Percentiles rank a stretch among this genome's conserved stretches.
Evolutionary conservation across 2,329 filamentous ascomycete species (phyloP).

Genomic region (Talaromyces sp.): DNA sequence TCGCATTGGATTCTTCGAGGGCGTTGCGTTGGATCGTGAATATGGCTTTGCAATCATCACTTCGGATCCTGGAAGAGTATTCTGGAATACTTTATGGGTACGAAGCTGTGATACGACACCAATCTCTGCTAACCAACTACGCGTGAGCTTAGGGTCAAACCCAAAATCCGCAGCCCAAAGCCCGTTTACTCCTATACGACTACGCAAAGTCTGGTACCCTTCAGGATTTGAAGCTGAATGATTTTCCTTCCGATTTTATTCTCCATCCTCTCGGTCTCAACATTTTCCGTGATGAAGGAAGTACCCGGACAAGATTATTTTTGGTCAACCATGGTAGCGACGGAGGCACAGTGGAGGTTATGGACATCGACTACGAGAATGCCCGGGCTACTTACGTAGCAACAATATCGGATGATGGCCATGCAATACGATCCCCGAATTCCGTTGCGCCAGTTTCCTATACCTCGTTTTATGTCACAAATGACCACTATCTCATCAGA

Average conservation of each 20-base stretch:
- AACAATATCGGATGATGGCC: constrained; percentile 12
- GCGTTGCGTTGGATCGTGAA: constrained; percentile 14
- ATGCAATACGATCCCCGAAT: constrained; percentile 14
- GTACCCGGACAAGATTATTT: constrained; percentile 11
- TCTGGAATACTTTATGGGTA: constrained; percentile 15
- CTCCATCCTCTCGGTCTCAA: constrained; percentile 15
- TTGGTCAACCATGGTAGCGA: constrained; percentile 13
- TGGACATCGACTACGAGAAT: constrained; percentile 15
- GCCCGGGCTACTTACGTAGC: constrained; percentile 11
- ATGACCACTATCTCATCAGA: constrained; percentile 13
- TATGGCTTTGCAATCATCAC: constrained; percentile 14
- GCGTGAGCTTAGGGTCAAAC: constrained; percentile 1
- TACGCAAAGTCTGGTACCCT: constrained; percentile 12
- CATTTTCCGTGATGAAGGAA: constrained; percentile 11
- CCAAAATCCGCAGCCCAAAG: constrained; percentile 8
- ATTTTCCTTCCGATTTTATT: background rate
- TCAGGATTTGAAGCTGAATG: constrained; percentile 10
- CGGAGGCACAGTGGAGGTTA: constrained; percentile 12
- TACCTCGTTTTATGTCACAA: constrained; percentile 16
- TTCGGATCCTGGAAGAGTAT: constrained; percentile 11
- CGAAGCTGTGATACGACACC: background rate
- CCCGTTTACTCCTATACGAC: constrained; percentile 13
- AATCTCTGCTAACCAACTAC: background rate
- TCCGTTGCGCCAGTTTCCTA: constrained; percentile 14
- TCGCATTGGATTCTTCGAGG: constrained; percentile 12